Conservation (phyloP, 1,139 yeast genomes). For the Arxiozyma slooffiae region DNA sequence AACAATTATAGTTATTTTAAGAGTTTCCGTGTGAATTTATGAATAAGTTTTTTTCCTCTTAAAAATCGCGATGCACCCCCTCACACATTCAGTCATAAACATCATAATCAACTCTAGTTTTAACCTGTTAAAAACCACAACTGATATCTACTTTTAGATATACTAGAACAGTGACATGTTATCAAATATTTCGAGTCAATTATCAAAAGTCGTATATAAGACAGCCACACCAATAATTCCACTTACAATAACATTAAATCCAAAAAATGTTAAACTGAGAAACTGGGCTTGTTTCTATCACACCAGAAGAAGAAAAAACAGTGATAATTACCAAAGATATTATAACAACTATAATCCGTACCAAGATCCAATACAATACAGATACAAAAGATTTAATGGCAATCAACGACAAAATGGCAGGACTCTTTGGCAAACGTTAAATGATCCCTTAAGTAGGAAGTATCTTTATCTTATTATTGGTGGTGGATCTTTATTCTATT, state of each 20-base stretch:
- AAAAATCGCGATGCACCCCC: neutral
- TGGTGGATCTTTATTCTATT: constrained; percentile 41
- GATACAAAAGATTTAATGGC: constrained; percentile 23
- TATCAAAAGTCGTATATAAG: neutral
- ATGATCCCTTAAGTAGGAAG: constrained; percentile 25
- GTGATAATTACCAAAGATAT: neutral
- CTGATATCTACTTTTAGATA: neutral
- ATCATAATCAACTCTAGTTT: neutral
- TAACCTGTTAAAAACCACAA: neutral
- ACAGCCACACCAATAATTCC: neutral
- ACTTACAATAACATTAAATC: neutral
- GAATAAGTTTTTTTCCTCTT: neutral
- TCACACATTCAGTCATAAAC: neutral
- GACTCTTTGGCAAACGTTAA: constrained; percentile 12
- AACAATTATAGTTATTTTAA: neutral
- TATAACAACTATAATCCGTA: neutral
- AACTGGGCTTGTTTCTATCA: neutral
- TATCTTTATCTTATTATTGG: constrained; percentile 25
- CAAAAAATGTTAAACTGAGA: too few species aligned
- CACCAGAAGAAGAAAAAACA: neutral
- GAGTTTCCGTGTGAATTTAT: neutral
- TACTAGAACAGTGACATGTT: neutral
- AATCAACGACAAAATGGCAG: constrained; percentile 5
- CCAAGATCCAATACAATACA: constrained; percentile 2
- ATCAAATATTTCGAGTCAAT: too few species aligned